Base-by-base conservation (phyloP, 148 eudicot species). In the Beta vulgaris region DNA sequence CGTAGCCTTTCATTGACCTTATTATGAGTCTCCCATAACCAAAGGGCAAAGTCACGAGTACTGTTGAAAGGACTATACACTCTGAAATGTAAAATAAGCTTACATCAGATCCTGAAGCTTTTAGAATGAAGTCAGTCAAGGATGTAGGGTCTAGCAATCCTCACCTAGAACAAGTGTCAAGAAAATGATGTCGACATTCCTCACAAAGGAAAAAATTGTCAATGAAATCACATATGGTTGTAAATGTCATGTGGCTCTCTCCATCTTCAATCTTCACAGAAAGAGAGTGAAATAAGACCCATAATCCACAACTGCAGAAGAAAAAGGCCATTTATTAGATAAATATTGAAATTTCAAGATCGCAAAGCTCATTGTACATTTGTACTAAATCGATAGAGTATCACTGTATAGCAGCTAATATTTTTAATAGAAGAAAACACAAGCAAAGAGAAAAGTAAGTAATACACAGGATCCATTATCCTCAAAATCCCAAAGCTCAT, bases 1-100 rank as follows among this genome's bases (percentile, higher is more conserved):
- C 76, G 84, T 44, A 95, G 85, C 78, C 99, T 86, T 77, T 82
- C 78, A 34, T 95, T 95, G 68, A 92, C 99, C 81, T 83, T 79
- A 80, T 95, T 95, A 82, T 95, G 99, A 32, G 92, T 86, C 53
- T 80, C 77, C 99, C 99, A 95, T 71, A 95, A 73, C 99, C 99
- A 95, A 53, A 95, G 93, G 77, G 84, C 91, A 69, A 85, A 84
- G 75, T 92, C 97, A 14, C 81, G 90, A n/a, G 94, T 79, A 74
- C 71, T 92, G 86, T 81, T 86, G 86, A 92, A 90, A 78, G 96
- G 91, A 77, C 39, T 82, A 55, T 88, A 71, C 49, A 86, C 89
- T 43, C 99, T 95, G 94, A 67, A 72, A 76, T 58, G 28, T n/a
- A 23, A 16, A 64, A 43, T 28, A 10, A 73, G 39, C 6, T 44